These are phyloP conservation scores for Diatrype stigma DNA, from an alignment of 2,329 filamentous ascomycete species.

Conservation along the genomic window DNA sequence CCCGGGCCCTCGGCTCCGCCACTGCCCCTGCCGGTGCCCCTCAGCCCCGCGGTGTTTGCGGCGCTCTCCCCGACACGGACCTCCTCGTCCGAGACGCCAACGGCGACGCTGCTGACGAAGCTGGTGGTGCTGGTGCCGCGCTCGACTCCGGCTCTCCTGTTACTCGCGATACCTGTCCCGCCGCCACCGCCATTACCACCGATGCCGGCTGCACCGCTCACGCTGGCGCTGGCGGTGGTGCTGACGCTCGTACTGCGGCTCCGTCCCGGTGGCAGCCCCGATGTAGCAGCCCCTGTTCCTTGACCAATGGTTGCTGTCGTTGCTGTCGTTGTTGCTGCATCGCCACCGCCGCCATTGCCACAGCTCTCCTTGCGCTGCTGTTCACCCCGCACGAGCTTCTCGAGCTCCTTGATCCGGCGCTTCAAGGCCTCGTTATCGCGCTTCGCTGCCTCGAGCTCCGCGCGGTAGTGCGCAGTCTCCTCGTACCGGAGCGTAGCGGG, in stretches of 20 bases:
- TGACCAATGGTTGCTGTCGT: no score
- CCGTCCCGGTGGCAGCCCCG: constrained; percentile 16
- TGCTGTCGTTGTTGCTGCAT: no score
- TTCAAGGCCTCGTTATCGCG: constrained; percentile 61
- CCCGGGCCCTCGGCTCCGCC: neutral
- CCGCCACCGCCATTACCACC: constrained; percentile 26
- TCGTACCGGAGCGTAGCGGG: constrained; percentile 58
- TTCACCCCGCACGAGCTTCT: constrained; percentile 43
- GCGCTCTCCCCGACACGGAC: constrained; percentile 60
- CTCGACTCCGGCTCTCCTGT: constrained; percentile 37
- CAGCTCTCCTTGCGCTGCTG: constrained; percentile 43
- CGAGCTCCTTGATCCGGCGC: constrained; percentile 57
- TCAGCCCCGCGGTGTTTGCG: constrained; percentile 42
- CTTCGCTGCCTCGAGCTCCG: constrained; percentile 58
- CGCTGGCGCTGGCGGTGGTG: constrained; percentile 46
- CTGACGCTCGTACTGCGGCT: constrained; percentile 48
- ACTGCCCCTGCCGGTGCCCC: neutral
- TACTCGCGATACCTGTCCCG: constrained; percentile 43
- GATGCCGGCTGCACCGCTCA: constrained; percentile 29
- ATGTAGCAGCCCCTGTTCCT: constrained; percentile 2
- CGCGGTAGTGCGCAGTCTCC: constrained; percentile 55
- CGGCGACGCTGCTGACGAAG: constrained; percentile 39
- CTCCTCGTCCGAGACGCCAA: constrained; percentile 57
- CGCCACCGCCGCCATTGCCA: neutral
- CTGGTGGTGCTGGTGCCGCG: constrained; percentile 44